phyloP scores from a whole-genome alignment of 495 filamentous ascomycete species.

The Penicillium cosmopolitanum region DNA sequence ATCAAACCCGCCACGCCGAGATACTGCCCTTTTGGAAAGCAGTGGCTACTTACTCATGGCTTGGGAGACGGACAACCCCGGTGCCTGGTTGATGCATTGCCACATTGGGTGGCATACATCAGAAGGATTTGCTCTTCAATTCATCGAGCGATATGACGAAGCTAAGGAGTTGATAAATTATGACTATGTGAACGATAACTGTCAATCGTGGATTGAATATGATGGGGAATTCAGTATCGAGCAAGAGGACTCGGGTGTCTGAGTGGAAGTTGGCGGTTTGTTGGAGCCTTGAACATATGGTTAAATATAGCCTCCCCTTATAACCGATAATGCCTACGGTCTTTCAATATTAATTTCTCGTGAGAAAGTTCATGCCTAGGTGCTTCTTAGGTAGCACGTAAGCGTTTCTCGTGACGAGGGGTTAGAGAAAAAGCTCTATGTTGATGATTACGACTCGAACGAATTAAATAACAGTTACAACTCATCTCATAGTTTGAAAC shows the following conservation, averaged over 20 bases:
- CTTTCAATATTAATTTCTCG: no score
- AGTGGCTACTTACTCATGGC: slow-evolving; percentile 13
- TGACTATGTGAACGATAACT: slow-evolving; percentile 22
- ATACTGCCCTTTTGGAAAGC: background rate
- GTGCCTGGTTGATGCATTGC: slow-evolving; percentile 19
- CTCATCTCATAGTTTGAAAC: no score
- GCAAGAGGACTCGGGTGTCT: slow-evolving; percentile 16
- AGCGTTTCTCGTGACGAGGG: no score
- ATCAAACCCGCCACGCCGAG: slow-evolving; percentile 3
- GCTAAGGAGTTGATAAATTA: slow-evolving; percentile 11
- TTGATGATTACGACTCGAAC: no score
- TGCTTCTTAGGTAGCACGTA: no score
- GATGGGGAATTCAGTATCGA: background rate
- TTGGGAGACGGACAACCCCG: slow-evolving; percentile 17
- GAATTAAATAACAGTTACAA: no score
- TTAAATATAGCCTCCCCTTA: no score
- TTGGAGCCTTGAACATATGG: background rate
- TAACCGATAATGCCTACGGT: no score
- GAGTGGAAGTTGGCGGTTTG: background rate
- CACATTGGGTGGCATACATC: slow-evolving; percentile 21
- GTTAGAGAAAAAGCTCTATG: no score
- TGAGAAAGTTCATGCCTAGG: no score
- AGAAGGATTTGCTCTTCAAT: slow-evolving; percentile 15
- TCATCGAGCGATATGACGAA: slow-evolving; percentile 14
- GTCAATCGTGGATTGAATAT: slow-evolving; percentile 9